Evolutionary conservation across 2,329 filamentous ascomycete genomes (phyloP).

Genomic region (Cadophora gregata): DNA sequence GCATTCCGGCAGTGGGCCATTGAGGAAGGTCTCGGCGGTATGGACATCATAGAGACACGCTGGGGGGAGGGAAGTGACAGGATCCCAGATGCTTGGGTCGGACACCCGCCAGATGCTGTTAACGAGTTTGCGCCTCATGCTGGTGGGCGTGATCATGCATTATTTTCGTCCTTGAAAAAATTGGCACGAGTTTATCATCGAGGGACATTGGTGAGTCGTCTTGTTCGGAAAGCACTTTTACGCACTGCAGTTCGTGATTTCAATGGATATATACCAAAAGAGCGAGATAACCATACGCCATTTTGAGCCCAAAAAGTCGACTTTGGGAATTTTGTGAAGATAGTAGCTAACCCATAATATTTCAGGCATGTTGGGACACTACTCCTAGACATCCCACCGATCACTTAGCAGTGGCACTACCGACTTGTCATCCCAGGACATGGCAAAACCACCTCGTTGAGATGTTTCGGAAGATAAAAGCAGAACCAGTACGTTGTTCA

Average conservation of each 20-base stretch:
- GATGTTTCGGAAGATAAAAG: slow-evolving; percentile 27
- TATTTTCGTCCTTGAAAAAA: slow-evolving; percentile 14
- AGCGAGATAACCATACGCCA: not conserved
- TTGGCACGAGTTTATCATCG: slow-evolving; percentile 24
- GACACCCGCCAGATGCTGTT: slow-evolving; percentile 22
- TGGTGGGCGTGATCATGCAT: slow-evolving; percentile 20
- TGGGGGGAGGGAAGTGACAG: slow-evolving; percentile 19
- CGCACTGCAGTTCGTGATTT: not conserved
- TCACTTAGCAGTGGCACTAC: not conserved
- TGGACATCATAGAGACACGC: slow-evolving; percentile 27
- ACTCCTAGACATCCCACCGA: slow-evolving; percentile 26
- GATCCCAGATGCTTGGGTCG: slow-evolving; percentile 16
- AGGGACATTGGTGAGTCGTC: slow-evolving; percentile 17
- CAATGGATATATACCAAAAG: not conserved
- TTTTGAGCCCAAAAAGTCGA: not conserved
- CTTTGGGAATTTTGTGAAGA: not conserved
- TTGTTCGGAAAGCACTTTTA: not conserved
- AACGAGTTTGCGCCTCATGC: slow-evolving; percentile 28
- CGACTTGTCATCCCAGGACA: slow-evolving; percentile 21
- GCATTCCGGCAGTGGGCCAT: slow-evolving; percentile 24
- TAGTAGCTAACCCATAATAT: not conserved
- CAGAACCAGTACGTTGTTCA: slow-evolving; percentile 11
- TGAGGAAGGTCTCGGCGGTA: slow-evolving; percentile 25
- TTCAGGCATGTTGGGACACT: slow-evolving; percentile 25
- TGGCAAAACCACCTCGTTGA: slow-evolving; percentile 22